Conservation (phyloP, 345 rosid species). For the Physaria fendleri region DNA sequence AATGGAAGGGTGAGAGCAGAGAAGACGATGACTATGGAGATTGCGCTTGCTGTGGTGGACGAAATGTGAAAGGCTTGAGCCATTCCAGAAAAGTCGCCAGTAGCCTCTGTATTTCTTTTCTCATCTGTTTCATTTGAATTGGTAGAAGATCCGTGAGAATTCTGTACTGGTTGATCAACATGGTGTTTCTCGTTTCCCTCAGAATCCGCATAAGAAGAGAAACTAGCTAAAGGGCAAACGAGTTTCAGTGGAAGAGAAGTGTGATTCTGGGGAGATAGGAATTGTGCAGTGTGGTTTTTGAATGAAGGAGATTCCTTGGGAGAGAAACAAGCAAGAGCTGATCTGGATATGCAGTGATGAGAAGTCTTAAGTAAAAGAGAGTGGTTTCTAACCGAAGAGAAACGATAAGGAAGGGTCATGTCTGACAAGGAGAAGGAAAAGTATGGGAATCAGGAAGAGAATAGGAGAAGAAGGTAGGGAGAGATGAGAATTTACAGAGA, state of each 20-base stretch:
- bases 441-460: slow-evolving; percentile 10
- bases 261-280: slow-evolving; percentile 24
- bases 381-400: slow-evolving; percentile 49
- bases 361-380: slow-evolving; percentile 30
- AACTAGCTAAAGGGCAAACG: slow-evolving; percentile 47
- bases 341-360: slow-evolving; percentile 40
- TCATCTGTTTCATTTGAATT: slow-evolving; percentile 14
- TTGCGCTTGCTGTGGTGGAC: slow-evolving; percentile 57
- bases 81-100: slow-evolving; percentile 56
- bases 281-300: slow-evolving; percentile 22
- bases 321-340: slow-evolving; percentile 25
- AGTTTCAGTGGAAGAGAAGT: slow-evolving; percentile 35
- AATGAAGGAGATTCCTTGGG: slow-evolving; percentile 30
- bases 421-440: slow-evolving; percentile 7
- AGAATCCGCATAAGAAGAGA: slow-evolving; percentile 63
- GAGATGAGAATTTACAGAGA: slow-evolving; percentile 25
- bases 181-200: slow-evolving; percentile 46
- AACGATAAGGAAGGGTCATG: slow-evolving; percentile 63
- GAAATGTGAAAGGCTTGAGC: slow-evolving; percentile 77
- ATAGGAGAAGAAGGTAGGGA: slow-evolving; percentile 28
- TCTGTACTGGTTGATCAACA: slow-evolving; percentile 34
- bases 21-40: slow-evolving; percentile 53
- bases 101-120: slow-evolving; percentile 23
- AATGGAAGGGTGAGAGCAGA: slow-evolving; percentile 68
- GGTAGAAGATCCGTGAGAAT: slow-evolving; percentile 13